phyloP scores from a whole-genome alignment of 805 yeast species.

The Cephaloascus fragrans region DNA sequence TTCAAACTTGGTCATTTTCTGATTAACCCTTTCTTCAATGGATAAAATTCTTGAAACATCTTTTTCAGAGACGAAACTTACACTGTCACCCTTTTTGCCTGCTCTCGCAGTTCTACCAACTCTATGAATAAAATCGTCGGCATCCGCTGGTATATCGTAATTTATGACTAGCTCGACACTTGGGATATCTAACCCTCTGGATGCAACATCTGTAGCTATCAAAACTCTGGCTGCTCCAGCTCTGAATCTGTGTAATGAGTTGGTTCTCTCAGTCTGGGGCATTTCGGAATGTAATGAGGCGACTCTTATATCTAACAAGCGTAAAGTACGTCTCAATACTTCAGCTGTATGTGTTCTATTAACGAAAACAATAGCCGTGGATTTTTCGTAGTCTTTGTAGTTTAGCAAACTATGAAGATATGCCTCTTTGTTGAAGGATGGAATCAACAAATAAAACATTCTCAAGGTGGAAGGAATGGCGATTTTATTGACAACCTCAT shows the following conservation, averaged over 20 bases:
- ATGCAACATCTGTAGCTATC: constrained; percentile 94
- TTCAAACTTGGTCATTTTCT: constrained; percentile 70
- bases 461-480: constrained; percentile 70
- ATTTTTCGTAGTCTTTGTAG: constrained; percentile 49
- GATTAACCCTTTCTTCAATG: constrained; percentile 76
- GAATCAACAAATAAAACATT: constrained; percentile 64
- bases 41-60: constrained; percentile 76
- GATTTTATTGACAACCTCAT: constrained; percentile 67
- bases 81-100: constrained; percentile 77
- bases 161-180: constrained; percentile 83
- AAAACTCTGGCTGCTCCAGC: constrained; percentile 91
- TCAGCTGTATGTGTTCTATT: constrained; percentile 90
- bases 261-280: constrained; percentile 88
- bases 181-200: constrained; percentile 96
- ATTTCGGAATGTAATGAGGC: constrained; percentile 90
- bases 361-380: constrained; percentile 80
- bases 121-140: constrained; percentile 93
- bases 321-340: constrained; percentile 65
- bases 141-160: constrained; percentile 90
- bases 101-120: constrained; percentile 99
- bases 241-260: constrained; percentile 83
- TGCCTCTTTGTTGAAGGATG: constrained; percentile 85
- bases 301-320: constrained; percentile 66
- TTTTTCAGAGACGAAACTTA: constrained; percentile 75
- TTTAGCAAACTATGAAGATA: constrained; percentile 63